Percentiles rank a stretch among this genome's conserved stretches.
These are phyloP conservation scores for Diaporthe sp. DNA, from an alignment of 2,329 filamentous ascomycete genomes.

Conservation along the genomic window DNA sequence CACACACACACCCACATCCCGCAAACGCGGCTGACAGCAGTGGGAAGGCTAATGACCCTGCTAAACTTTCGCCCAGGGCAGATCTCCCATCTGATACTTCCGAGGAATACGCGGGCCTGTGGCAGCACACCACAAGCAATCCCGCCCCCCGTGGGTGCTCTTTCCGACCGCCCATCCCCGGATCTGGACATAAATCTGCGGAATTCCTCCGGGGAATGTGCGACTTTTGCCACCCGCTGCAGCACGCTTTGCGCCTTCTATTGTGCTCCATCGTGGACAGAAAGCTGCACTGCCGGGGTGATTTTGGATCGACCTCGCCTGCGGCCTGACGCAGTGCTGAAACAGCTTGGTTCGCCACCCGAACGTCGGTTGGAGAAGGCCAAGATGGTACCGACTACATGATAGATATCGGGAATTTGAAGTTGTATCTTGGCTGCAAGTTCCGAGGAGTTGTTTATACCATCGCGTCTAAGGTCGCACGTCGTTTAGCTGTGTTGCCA, in stretches of 20 bases:
- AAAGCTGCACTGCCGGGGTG: too few species aligned
- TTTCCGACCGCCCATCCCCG: not conserved
- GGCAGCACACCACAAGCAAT: not conserved
- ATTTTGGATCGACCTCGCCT: not conserved
- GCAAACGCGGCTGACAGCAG: not conserved
- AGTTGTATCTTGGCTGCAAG: not conserved
- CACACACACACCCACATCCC: not conserved
- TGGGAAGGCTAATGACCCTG: not conserved
- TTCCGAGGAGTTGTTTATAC: not conserved
- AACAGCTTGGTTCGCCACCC: not conserved
- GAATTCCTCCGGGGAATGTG: not conserved
- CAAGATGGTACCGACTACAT: not conserved
- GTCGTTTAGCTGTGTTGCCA: not conserved
- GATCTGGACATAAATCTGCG: not conserved
- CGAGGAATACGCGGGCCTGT: not conserved
- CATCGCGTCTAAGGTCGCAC: not conserved
- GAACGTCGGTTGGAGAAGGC: too few species aligned
- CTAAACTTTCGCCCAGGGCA: not conserved
- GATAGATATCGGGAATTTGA: not conserved
- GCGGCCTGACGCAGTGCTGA: conserved; percentile 13
- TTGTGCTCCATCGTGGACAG: too few species aligned
- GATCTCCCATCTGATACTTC: conserved; percentile 25
- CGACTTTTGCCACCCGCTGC: not conserved
- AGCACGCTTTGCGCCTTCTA: not conserved
- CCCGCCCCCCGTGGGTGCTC: not conserved